Base-by-base conservation (phyloP, 495 filamentous ascomycete species). In the Apodospora peruviana region DNA sequence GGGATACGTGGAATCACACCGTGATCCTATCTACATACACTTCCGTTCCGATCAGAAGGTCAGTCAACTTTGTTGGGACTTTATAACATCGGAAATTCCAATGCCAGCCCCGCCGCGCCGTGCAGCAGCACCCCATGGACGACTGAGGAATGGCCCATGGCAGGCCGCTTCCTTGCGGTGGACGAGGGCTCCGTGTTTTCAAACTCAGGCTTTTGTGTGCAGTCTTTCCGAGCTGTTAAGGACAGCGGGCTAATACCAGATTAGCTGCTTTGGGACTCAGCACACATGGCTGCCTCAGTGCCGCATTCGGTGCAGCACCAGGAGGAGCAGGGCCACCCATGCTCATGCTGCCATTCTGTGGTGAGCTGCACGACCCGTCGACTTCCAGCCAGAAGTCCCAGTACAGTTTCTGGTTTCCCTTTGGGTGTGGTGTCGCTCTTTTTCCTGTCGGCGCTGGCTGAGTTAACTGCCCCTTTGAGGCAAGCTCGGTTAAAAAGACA, bases 391-490 rank as follows among this genome's bases (percentile, higher is more conserved):
- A 43, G 22, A n/a, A 22, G 20, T 19, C 14, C 18, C 40, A 43
- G 5, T 40, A 9, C 37, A 25, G 40, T 23, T 25, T 43, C 40
- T 25, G 5, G 22, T 11, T 25, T 19, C 20, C 16, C 40, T 21
- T 25, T 40, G 10, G n/a, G n/a, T n/a, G n/a, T n/a, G n/a, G 37
- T n/a, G 19, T 42, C n/a, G 10, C 40, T 42, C 17, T 42, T 42
- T n/a, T 18, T 42, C 8, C 40, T 42, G 8, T 42, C 21, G 7
- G 7, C 14, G 27, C 14, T 32, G 7, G 9, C 2, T 14, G 25
- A 25, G 51, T 44, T 34, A 48, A 44, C 59, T 62, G 43, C 59
- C 57, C 32, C 29, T 62, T 62, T 32, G 32, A 52, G 59, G 45
- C 39, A 59, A 57, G 59, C 50, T 53, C 40, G 53, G 59, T 19